These are phyloP conservation scores for Chytriomyces confervae DNA, from an alignment of 192 early-diverging fungal genomes.

Conservation along the genomic window DNA sequence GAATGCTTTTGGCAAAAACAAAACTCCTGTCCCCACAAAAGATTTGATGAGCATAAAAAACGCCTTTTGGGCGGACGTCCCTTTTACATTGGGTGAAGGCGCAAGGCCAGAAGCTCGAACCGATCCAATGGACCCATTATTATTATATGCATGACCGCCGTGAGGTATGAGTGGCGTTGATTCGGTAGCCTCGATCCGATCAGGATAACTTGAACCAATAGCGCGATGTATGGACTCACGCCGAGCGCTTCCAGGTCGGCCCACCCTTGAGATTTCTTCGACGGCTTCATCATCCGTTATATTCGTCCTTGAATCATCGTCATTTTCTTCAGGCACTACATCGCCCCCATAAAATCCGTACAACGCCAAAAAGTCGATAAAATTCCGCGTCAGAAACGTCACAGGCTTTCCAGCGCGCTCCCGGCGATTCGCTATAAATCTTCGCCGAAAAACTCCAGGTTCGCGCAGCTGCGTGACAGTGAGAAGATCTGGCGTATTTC, in stretches of 20 bases:
- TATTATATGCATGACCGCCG: not conserved
- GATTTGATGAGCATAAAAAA: conserved; percentile 68
- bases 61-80: conserved; percentile 58
- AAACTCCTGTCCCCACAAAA: conserved; percentile 68
- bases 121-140: conserved; percentile 18
- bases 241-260: not conserved
- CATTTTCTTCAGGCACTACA: conserved; percentile 76
- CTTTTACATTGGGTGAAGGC: conserved; percentile 42
- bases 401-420: conserved; percentile 62
- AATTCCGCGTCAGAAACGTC: conserved; percentile 80
- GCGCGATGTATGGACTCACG: not conserved
- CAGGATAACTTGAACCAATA: not conserved
- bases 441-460: conserved; percentile 89
- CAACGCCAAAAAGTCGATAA: conserved; percentile 91
- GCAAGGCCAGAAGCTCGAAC: conserved; percentile 31
- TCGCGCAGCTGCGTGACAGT: conserved; percentile 64
- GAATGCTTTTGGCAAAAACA: conserved; percentile 68
- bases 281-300: conserved; percentile 38
- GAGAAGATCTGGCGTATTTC: conserved; percentile 16
- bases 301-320: conserved; percentile 57
- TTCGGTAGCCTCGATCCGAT: conserved; percentile 26
- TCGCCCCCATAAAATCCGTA: conserved; percentile 96
- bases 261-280: too few relatives aligned
- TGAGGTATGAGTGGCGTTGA: conserved; percentile 38
- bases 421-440: conserved; percentile 80